phyloP scores from a whole-genome alignment of 2,329 filamentous ascomycete species.

The Septoria linicola region DNA sequence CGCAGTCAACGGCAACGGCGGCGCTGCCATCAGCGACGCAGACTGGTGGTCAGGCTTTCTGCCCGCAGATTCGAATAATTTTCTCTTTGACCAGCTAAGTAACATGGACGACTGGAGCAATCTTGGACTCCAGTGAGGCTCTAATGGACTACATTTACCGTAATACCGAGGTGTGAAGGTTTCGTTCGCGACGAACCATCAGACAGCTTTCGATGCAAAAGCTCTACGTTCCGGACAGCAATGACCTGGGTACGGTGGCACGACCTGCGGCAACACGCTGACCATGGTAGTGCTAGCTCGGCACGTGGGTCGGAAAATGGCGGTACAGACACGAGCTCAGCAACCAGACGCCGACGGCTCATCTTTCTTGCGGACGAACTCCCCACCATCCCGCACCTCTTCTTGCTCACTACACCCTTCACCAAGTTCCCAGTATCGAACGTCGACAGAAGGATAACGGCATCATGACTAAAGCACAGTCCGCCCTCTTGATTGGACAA shows the following conservation, averaged over 20 bases:
- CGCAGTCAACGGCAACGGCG: slow-evolving; percentile 45
- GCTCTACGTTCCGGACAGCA: too few species aligned
- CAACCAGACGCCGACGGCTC: background rate
- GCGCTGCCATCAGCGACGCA: slow-evolving; percentile 31
- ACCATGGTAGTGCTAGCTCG: background rate
- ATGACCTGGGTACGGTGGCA: too few species aligned
- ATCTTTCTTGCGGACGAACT: background rate
- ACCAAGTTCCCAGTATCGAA: background rate
- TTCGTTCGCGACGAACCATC: too few species aligned
- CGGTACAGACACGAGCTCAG: too few species aligned
- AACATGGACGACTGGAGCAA: slow-evolving; percentile 37
- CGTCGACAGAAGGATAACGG: background rate
- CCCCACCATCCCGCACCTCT: background rate
- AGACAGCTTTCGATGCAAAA: too few species aligned
- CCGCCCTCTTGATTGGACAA: slow-evolving; percentile 48
- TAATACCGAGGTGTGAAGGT: too few species aligned
- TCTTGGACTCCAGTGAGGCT: slow-evolving; percentile 30
- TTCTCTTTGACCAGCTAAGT: slow-evolving; percentile 35
- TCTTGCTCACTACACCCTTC: background rate
- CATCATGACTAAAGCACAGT: slow-evolving; percentile 28
- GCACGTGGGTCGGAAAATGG: too few species aligned
- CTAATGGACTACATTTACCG: background rate
- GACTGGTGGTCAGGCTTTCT: slow-evolving; percentile 42
- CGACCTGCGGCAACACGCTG: too few species aligned
- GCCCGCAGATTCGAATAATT: slow-evolving; percentile 39